Base-by-base conservation (phyloP, 2,329 filamentous ascomycete genomes). In the Xylaria sp. region DNA sequence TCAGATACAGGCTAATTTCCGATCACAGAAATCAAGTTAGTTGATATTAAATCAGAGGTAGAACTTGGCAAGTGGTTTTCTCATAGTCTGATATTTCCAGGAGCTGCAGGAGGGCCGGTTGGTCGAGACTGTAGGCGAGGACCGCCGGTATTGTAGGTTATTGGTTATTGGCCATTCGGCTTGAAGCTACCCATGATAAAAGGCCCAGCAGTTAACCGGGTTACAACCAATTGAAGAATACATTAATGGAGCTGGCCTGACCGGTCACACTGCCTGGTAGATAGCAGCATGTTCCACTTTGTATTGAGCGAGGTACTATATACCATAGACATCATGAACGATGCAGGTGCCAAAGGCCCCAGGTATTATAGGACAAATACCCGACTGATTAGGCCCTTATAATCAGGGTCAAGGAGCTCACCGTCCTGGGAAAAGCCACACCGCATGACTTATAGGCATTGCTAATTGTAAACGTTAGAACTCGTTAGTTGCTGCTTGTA, bases 211-310 rank as follows among this genome's bases (percentile, higher is more conserved):
- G 39, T 15, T 2, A 41, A 41, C 39, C 15, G 13, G 34, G 34
- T 37, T 10, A 9, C n/a, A 23, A 34, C 28, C 37, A 44, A 58
- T 52, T 58, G 44, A n/a, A 20, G n/a, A 8, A 9, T n/a, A 25
- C 20, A 50, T 48, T 50, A 1, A 65, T 65, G 46, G 62, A 41
- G 62, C 52, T 28, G 6, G 9, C n/a, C 44, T 18, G 51, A 48
- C 61, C 48, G 55, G 61, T 63, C 55, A 59, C 34, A 52, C 48
- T 37, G 34, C 34, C 34, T 37, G 7, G 34, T 39, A 41, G 15
- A 12, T 28, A 54, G 18, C 18, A 55, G n/a, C 55, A 50, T 9
- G n/a, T 25, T 23, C 9, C 20, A 13, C 20, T 13, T 23, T 25
- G 46, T 50, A 50, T 23, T 20, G 9, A 50, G 2, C 20, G 20